These are phyloP conservation scores for Chaetomium strumarium DNA, from an alignment of 2,329 filamentous ascomycete species.

Conservation along the genomic window DNA sequence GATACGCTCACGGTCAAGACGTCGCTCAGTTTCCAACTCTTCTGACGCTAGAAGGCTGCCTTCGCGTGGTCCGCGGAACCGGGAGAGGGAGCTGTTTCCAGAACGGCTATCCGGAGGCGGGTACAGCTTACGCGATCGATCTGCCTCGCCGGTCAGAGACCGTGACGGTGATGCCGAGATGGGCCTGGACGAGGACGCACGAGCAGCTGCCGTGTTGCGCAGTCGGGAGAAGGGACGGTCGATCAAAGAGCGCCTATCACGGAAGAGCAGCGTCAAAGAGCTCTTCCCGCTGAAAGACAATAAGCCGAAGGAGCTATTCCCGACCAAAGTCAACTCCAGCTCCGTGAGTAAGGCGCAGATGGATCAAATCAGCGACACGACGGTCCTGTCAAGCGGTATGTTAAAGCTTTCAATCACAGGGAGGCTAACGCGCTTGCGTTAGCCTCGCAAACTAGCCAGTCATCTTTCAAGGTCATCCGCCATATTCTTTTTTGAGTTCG, in stretches of 20 bases:
- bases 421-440: constrained; percentile 9
- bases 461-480: not conserved
- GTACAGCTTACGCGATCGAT: constrained; percentile 39
- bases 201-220: constrained; percentile 29
- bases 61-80: constrained; percentile 36
- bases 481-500: not conserved
- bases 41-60: constrained; percentile 25
- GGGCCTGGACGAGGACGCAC: constrained; percentile 28
- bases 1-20: constrained; percentile 20
- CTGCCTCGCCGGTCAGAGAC: constrained; percentile 45
- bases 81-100: constrained; percentile 60
- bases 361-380: constrained; percentile 30
- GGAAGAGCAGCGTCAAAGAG: constrained; percentile 45
- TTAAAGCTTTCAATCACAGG: constrained; percentile 19
- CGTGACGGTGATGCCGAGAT: constrained; percentile 35
- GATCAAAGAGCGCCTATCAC: constrained; percentile 38
- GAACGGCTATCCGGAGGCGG: constrained; percentile 26
- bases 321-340: constrained; percentile 34
- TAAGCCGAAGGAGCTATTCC: constrained; percentile 53
- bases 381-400: constrained; percentile 33
- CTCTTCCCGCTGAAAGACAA: constrained; percentile 47
- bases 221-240: constrained; percentile 41
- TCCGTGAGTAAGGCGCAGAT: constrained; percentile 29
- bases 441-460: not conserved
- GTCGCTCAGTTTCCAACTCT: constrained; percentile 24